Evolutionary conservation across 345 rosid species (phyloP).

Genomic region (Clausena lansium): DNA sequence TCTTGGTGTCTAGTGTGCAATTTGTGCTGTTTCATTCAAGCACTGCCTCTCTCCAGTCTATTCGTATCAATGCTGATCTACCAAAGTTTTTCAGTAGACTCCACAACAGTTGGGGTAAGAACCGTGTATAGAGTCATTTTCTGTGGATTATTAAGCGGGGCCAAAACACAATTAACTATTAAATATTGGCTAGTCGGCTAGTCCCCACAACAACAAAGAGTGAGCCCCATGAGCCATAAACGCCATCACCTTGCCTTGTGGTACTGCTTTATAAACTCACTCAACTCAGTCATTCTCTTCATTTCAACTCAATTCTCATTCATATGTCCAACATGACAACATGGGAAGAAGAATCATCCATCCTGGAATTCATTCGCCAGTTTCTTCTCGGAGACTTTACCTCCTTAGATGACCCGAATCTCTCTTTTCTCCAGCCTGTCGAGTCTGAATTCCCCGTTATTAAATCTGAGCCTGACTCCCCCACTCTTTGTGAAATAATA

Average conservation of each 20-base stretch:
- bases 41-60: not conserved
- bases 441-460: conserved; percentile 28
- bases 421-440: conserved; percentile 35
- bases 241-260: not conserved
- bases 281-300: not conserved
- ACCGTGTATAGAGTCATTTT: not conserved
- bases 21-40: not conserved
- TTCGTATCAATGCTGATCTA: too few species aligned
- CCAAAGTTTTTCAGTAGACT: too few species aligned
- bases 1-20: not conserved
- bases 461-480: conserved; percentile 38
- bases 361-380: conserved; percentile 43
- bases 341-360: conserved; percentile 38
- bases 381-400: conserved; percentile 58
- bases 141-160: not conserved
- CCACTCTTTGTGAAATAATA: conserved; percentile 21
- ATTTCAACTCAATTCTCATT: not conserved
- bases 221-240: not conserved
- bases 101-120: not conserved
- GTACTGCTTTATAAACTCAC: not conserved
- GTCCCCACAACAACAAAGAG: not conserved
- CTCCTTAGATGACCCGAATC: conserved; percentile 41
- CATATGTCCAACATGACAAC: not conserved
- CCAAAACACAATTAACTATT: not conserved
- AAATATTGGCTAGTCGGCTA: too few species aligned